Percentiles rank a stretch among this genome's conserved stretches.
These are phyloP conservation scores for Paratinospora sagittata DNA, from an alignment of 164 flowering plant genomes.

Conservation along the genomic window DNA sequence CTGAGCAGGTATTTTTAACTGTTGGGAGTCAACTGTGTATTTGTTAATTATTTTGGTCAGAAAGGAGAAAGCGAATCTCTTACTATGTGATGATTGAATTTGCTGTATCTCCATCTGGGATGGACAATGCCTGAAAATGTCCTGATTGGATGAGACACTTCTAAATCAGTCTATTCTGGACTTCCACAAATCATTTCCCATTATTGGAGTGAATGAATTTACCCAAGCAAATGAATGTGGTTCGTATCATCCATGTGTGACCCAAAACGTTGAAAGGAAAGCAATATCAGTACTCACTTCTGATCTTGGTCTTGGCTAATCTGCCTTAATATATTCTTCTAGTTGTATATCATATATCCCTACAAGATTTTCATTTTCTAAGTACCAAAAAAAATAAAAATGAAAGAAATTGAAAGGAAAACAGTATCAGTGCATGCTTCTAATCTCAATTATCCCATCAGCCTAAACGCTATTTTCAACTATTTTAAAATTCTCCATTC, in stretches of 20 bases:
- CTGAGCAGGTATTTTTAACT: slow-evolving; percentile 60
- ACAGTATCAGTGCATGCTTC: too few species aligned
- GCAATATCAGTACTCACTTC: too few species aligned
- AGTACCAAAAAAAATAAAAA: too few species aligned
- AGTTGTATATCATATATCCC: too few species aligned
- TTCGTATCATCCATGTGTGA: neutral
- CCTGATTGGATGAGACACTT: neutral
- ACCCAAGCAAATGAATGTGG: neutral
- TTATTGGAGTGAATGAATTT: neutral
- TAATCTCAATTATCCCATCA: too few species aligned
- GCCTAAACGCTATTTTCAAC: too few species aligned
- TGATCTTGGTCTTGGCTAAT: too few species aligned
- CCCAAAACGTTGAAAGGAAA: too few species aligned
- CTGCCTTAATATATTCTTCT: too few species aligned
- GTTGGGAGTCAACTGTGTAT: neutral
- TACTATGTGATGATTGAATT: neutral
- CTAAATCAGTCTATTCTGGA: neutral
- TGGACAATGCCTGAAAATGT: neutral
- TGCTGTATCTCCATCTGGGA: neutral
- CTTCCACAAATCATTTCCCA: neutral
- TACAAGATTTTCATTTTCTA: too few species aligned
- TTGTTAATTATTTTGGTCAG: neutral
- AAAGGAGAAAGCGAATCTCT: neutral
- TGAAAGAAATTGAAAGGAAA: too few species aligned
- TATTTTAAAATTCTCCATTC: too few species aligned